Evolutionary conservation across 2,329 filamentous ascomycete species (phyloP), one percentile per base, ranked within the genome.

Genomic region (Stromatinia cepivora): DNA sequence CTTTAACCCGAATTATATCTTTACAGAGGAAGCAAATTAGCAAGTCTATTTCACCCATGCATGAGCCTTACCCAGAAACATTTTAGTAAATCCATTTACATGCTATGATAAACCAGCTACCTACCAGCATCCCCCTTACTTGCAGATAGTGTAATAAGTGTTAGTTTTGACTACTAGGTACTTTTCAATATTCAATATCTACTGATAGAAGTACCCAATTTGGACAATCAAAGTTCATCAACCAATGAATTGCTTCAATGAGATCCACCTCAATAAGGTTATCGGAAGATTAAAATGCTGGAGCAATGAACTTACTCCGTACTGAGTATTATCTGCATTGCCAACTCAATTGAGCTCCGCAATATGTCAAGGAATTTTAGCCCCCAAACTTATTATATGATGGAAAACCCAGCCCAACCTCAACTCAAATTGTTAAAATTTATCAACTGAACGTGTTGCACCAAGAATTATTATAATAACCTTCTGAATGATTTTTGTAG

Each of bases 311-410:
- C 59, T 63, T 42, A 6, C 39, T 42, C 39, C 39, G 39, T 42
- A 15, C 4, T 42, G 13, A 36, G 31, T 25, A 50, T 48, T 50
- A 50, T 61, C 61, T 68, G 54, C 67, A 57, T 59, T 71, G 59
- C 57, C 50, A 63, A 28, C 63, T 42, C 63, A 39, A 56, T 66
- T 56, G 63, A 36, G 63, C 50, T 39, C 63, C 63, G 63, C 46
- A 66, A 56, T 45, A 39, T 10, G 15, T 36, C 15, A 54, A 22
- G 20, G 20, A 15, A n/a, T 13, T n/a, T 13, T 45, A 48, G 58
- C 36, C n/a, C 17, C 39, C n/a, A 15, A 46, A 17, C 22, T 48
- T 36, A 34, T 57, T 17, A 22, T 48, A 48, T 9, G 46, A 58
- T 34, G 56, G 56, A 58, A 39, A n/a, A 20, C 7, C 8, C 46